Evolutionary conservation across 768 basidiomycete genomes (phyloP).

Genomic region (Rhizopogon roseolus): DNA sequence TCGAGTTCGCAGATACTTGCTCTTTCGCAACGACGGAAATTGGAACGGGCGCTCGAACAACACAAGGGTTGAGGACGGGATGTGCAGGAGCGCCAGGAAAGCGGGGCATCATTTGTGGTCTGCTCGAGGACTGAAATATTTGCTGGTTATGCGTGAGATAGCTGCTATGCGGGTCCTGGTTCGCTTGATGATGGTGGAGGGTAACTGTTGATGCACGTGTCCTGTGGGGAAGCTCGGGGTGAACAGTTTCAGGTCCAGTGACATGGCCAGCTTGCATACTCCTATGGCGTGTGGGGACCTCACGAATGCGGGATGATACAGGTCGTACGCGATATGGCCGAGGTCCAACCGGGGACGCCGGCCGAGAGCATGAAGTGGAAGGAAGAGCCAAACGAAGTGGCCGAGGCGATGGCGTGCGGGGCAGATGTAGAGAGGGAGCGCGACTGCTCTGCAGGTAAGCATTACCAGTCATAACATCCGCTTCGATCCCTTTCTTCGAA

Average conservation of each 20-base stretch:
- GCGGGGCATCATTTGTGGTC: constrained; percentile 13
- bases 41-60: constrained; percentile 13
- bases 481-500: constrained; percentile 23
- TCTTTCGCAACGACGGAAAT: constrained; percentile 1
- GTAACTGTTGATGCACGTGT: constrained; percentile 26
- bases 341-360: constrained; percentile 49
- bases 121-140: constrained; percentile 23
- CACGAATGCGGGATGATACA: constrained; percentile 22
- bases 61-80: constrained; percentile 8
- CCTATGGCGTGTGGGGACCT: constrained; percentile 25
- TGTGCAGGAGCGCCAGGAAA: constrained; percentile 12
- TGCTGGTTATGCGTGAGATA: constrained; percentile 28
- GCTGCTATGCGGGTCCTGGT: constrained; percentile 23
- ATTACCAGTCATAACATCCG: constrained; percentile 6
- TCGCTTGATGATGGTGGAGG: constrained; percentile 13
- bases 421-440: constrained; percentile 22
- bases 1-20: neutral
- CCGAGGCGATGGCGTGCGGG: constrained; percentile 25
- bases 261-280: constrained; percentile 24
- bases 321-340: constrained; percentile 32
- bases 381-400: constrained; percentile 4
- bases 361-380: constrained; percentile 34
- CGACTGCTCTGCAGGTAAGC: constrained; percentile 19
- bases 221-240: constrained; percentile 17
- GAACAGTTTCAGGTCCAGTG: constrained; percentile 8